These are phyloP conservation scores for Stipa capillata DNA, from an alignment of 176 grass and related monocot genomes.

Conservation along the genomic window DNA sequence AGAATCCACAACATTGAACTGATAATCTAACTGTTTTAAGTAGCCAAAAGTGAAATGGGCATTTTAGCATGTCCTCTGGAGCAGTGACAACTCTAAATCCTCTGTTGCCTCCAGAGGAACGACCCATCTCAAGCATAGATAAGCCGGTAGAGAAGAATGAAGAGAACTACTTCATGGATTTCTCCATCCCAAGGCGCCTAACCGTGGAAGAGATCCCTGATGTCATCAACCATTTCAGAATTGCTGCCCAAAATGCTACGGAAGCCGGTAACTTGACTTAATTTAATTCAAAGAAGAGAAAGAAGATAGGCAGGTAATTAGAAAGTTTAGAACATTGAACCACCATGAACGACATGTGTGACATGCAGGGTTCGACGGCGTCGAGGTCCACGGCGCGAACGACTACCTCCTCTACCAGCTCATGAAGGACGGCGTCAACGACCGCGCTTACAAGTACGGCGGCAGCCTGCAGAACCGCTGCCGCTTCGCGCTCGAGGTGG, in stretches of 20 bases:
- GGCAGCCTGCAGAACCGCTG: constrained; percentile 38
- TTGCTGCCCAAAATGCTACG: constrained; percentile 53
- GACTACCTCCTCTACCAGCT: constrained; percentile 58
- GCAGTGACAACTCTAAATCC: background rate
- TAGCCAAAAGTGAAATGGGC: too few relatives aligned
- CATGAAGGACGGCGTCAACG: constrained; percentile 38
- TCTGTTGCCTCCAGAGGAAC: background rate
- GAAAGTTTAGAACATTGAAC: too few relatives aligned
- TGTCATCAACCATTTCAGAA: constrained; percentile 42
- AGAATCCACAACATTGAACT: too few relatives aligned
- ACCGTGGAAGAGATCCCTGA: constrained; percentile 38
- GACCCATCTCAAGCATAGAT: background rate
- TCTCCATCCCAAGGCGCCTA: constrained; percentile 19
- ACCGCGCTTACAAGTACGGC: constrained; percentile 39
- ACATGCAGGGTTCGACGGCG: constrained; percentile 50
- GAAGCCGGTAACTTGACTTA: constrained; percentile 40
- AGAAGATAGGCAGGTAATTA: background rate
- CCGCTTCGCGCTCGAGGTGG: constrained; percentile 42
- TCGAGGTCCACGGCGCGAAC: constrained; percentile 50
- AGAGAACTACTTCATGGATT: constrained; percentile 9
- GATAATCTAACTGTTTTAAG: too few relatives aligned
- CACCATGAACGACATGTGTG: background rate
- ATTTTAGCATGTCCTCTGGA: background rate
- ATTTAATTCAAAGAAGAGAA: background rate
- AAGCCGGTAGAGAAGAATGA: background rate